Base-by-base conservation (phyloP, 768 basidiomycete genomes). In the Royoungia palumana region DNA sequence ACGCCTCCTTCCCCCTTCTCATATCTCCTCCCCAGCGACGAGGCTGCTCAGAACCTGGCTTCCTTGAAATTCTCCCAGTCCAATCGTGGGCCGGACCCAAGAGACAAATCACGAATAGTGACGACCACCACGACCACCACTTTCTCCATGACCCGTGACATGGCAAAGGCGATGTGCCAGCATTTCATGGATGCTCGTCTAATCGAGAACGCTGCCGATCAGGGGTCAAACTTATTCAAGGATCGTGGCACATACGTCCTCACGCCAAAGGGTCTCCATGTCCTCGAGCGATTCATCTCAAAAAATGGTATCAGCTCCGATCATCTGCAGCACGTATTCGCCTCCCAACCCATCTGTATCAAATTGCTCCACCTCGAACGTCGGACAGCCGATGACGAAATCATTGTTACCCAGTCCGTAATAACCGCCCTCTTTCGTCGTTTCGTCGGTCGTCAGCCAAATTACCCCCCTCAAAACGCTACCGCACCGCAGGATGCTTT, bases 101-200 rank as follows among this genome's bases (percentile, higher is more conserved):
- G 92, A 74, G 96, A 99, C 71, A 93, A 94, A 61, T 85, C 90
- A 70, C 87, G 96, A 64, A 92, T 99, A 70, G 89, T 99, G 66
- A 99, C 96, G 62, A 99, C 96, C 1, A 99, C 96, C 0, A 99
- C 96, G 6, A 98, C 96, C 6, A 99, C 96, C 36, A 99, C 96
- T 28, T 99, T 99, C 75, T 93, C 93, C 53, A 98, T 99, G 96
- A 92, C 93, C 58, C 87, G 96, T 59, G 96, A 99, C 38, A 98
- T 99, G 90, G 96, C 96, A 55, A 98, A 97, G 74, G 93, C 92
- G 28, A 98, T 99, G 87, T 90, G 92, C 73, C 96, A 99, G 71
- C 94, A 98, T 67, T 98, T 98, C 66, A 96, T 99, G 92, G 96
- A 98, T 58, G 94, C 96, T 49, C 90, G 94, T 56, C 78, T 98